phyloP scores from a whole-genome alignment of 768 basidiomycete species.

The Lactarius tabidus region DNA sequence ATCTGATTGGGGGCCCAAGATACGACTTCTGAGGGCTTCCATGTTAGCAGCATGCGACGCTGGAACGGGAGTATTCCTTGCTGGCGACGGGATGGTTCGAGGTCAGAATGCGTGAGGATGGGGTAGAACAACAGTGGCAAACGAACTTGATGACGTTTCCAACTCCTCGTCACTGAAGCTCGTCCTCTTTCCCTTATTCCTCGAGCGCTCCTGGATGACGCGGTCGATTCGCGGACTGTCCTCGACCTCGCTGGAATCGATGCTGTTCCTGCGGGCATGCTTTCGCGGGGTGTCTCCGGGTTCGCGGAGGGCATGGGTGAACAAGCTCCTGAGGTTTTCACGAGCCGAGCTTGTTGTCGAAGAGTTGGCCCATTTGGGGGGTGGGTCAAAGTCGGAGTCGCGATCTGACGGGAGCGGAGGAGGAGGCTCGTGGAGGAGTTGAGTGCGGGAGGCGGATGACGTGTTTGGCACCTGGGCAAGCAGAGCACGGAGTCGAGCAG shows the following conservation, averaged over 20 bases:
- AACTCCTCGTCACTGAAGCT: constrained; percentile 25
- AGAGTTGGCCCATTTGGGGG: constrained; percentile 18
- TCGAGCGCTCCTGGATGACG: constrained; percentile 22
- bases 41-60: constrained; percentile 21
- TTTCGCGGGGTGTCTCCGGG: constrained; percentile 19
- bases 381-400: constrained; percentile 26
- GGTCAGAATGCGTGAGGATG: background rate
- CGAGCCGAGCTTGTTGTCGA: constrained; percentile 14
- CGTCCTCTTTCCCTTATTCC: constrained; percentile 24
- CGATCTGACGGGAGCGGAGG: constrained; percentile 24
- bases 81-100: background rate
- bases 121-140: background rate
- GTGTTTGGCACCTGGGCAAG: constrained; percentile 21
- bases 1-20: constrained; percentile 4
- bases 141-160: constrained; percentile 23
- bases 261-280: constrained; percentile 23
- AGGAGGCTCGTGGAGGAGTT: constrained; percentile 23
- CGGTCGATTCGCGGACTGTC: constrained; percentile 25
- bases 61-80: constrained; percentile 2
- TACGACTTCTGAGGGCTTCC: constrained; percentile 20
- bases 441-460: constrained; percentile 20
- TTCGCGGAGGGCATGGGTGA: constrained; percentile 22
- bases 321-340: constrained; percentile 21
- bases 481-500: constrained; percentile 23
- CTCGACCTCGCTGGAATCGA: constrained; percentile 27